Evolutionary conservation across 495 filamentous ascomycete species (phyloP).

Genomic region (Aspergillus heteromorphus): DNA sequence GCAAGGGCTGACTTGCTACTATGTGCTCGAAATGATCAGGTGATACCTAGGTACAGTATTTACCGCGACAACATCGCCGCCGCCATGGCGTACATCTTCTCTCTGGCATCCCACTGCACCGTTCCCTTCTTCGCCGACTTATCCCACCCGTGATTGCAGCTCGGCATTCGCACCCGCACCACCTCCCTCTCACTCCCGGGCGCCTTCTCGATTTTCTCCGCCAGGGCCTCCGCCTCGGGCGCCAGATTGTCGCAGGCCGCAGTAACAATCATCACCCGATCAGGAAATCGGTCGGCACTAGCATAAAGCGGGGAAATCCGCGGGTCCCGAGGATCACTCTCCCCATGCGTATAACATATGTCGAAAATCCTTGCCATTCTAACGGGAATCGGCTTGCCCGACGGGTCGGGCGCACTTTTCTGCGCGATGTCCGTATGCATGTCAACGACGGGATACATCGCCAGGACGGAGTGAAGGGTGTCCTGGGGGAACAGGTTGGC

Average conservation of each 20-base stretch:
- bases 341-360: slow-evolving; percentile 25
- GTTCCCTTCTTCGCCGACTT: slow-evolving; percentile 23
- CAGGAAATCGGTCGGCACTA: slow-evolving; percentile 31
- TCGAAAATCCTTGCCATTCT: slow-evolving; percentile 27
- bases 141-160: slow-evolving; percentile 39
- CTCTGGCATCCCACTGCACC: slow-evolving; percentile 27
- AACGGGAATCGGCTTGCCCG: slow-evolving; percentile 20
- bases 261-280: slow-evolving; percentile 39
- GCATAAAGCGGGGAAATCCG: slow-evolving; percentile 43
- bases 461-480: slow-evolving; percentile 36
- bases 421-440: slow-evolving; percentile 17
- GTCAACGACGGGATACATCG: slow-evolving; percentile 39
- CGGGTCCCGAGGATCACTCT: slow-evolving; percentile 36
- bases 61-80: slow-evolving; percentile 23
- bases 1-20: not conserved
- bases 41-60: not conserved
- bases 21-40: too few relatives aligned
- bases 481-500: slow-evolving; percentile 33
- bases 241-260: slow-evolving; percentile 37
- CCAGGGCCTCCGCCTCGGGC: slow-evolving; percentile 37
- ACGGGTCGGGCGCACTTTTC: slow-evolving; percentile 24
- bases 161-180: slow-evolving; percentile 33
- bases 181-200: slow-evolving; percentile 33
- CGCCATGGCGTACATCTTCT: slow-evolving; percentile 32
- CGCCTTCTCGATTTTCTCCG: slow-evolving; percentile 22